Base-by-base conservation (phyloP, 208 protist genomes). In the Crithidia bombi region DNA sequence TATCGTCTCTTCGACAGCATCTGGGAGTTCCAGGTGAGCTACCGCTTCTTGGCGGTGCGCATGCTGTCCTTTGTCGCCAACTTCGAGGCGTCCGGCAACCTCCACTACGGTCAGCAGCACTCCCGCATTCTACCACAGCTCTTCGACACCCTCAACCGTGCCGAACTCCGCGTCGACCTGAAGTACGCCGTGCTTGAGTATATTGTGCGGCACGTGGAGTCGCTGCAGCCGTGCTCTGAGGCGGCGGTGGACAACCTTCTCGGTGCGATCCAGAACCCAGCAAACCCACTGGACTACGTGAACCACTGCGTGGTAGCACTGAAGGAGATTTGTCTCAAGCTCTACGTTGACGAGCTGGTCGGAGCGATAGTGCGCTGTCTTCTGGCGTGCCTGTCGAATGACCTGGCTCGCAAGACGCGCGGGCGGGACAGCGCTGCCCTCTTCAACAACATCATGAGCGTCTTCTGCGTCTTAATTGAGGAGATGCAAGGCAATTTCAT, bases 291-390 rank as follows among this genome's bases (percentile, higher is more conserved):
- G n/a, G 84, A 90, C 50, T 87, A 91, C 70, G 61, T 82, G 3
- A 65, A 81, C 43, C 74, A 76, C 56, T 78, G 75, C 51, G 65
- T 96, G 0, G 78, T 81, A 15, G 65, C 86, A 5, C 79, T 96
- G 12, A 84, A 87, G 14, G 76, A 88, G 44, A 82, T 96, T 2
- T 93, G 87, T 49, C 69, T 66, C 35, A 82, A 75, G 50, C 65
- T 93, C 23, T 85, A 80, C 63, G 80, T 93, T 14, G 82, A 96
- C 55, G 86, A 93, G 79, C 76, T 89, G 6, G 86, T 88, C 21
- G 90, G 87, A 43, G 61, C 80, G 17, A 92, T 96, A 70, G 90
- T 96, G n/a, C 87, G 90, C 21, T 79, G 75, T 14, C 73, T 95
- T 33, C 75, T 91, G 50, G 51, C 43, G 6, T 86, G 73, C 64